Percentiles rank a stretch among this genome's conserved stretches.
Evolutionary conservation across 2,329 filamentous ascomycete species (phyloP).

Genomic region (Alternaria angustiovoidea): DNA sequence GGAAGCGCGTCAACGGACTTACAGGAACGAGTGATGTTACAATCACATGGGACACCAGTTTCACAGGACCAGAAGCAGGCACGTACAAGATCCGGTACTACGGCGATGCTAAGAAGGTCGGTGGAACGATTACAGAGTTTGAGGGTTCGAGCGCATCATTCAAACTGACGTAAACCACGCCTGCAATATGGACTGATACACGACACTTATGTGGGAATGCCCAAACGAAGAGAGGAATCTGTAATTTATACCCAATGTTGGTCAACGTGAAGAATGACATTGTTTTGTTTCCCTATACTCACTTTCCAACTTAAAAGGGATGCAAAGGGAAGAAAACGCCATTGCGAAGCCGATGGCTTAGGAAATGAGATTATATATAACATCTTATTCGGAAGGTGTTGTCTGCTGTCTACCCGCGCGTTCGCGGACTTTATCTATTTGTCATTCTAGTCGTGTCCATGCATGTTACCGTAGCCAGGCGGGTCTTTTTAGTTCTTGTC

Average conservation of each 20-base stretch:
- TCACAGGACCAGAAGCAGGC: constrained; percentile 60
- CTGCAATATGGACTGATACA: neutral
- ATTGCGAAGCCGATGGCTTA: no score
- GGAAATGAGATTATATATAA: no score
- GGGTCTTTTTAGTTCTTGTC: no score
- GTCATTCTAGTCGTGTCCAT: no score
- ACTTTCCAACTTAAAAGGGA: neutral
- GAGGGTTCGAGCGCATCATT: constrained; percentile 40
- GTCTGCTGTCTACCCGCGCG: no score
- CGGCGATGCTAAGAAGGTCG: constrained; percentile 76
- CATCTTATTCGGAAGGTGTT: no score
- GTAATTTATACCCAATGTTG: neutral
- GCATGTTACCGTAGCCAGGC: no score
- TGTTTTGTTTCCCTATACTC: neutral
- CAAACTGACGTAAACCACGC: constrained; percentile 1
- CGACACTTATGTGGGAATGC: neutral
- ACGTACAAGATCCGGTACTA: constrained; percentile 83
- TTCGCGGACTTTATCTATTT: no score
- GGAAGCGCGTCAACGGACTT: constrained; percentile 75
- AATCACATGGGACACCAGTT: constrained; percentile 78
- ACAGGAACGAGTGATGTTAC: constrained; percentile 80
- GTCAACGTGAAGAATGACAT: neutral
- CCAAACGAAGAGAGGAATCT: neutral
- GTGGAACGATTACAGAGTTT: constrained; percentile 71
- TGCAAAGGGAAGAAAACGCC: no score